Evolutionary conservation across 768 basidiomycete genomes (phyloP), one percentile per base, ranked within the genome.

Genomic region (Omphalotus guepiniiformis): DNA sequence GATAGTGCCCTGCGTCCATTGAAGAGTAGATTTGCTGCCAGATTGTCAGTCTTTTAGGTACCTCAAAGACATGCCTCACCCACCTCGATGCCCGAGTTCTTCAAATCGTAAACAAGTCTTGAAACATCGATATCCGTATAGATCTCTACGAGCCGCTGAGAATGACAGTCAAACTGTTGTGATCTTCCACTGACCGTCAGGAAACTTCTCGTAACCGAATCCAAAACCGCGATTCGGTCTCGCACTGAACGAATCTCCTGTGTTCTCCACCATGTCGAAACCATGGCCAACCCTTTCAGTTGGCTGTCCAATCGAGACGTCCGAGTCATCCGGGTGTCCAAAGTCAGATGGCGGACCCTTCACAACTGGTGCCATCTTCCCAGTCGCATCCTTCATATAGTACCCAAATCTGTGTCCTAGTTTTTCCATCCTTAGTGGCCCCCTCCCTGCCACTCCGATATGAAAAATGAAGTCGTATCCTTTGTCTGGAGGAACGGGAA

Each of bases 401-500:
- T 85, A 87, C 6, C 83, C 82, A 16, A 78, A 66, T 57, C 84
- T 85, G 60, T 87, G 85, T 1, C 76, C 75, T n/a, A 74, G 57
- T 52, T 76, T 71, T 60, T 87, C 85, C 71, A 87, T 73, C 18
- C 80, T 70, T 44, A 85, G 56, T 0, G 78, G 73, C 0, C 85
- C 85, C 11, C 80, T 72, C 13, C 79, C 78, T 4, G 82, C 83
- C 16, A 83, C 79, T 3, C 85, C 85, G 23, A 87, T 71, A 55
- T 87, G 85, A 55, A 86, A 76, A 44, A 86, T 75, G 55, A 87
- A 78, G 57, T 86, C 84, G 55, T 80, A 86, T 11, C 80, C 82
- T 42, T 64, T 65, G 16, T 63, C 59, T 19, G 76, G 75, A 1
- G 74, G 63, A 21, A 72, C 52, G 21, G 73, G 60, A 23, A 65